These are phyloP conservation scores for Gossypium sturtianum DNA, from an alignment of 345 rosid species.

Conservation along the genomic window DNA sequence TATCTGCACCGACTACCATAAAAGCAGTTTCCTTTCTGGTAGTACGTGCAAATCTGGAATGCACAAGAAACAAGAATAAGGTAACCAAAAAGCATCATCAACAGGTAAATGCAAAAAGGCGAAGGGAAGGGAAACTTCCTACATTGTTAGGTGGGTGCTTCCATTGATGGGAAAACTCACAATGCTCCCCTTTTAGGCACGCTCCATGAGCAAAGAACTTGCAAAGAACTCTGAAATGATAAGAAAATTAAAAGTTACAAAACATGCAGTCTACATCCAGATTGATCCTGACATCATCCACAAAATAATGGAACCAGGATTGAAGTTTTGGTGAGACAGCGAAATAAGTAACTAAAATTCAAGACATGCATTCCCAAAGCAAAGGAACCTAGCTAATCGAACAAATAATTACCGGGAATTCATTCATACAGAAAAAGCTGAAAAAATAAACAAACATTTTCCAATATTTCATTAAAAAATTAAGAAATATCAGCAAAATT, in stretches of 20 bases:
- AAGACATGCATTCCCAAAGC: not conserved
- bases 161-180: constrained; percentile 87
- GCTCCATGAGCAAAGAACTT: constrained; percentile 72
- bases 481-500: not conserved
- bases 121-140: constrained; percentile 11
- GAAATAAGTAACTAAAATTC: not conserved
- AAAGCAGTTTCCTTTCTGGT: constrained; percentile 81
- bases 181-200: constrained; percentile 86
- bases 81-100: not conserved
- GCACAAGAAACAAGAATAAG: not conserved
- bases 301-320: not conserved
- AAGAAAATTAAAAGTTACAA: not conserved
- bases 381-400: constrained; percentile 22
- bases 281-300: not conserved
- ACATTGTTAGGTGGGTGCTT: constrained; percentile 64
- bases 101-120: not conserved
- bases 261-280: not conserved
- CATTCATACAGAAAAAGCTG: not conserved
- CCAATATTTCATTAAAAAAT: constrained; percentile 25
- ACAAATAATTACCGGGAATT: constrained; percentile 15
- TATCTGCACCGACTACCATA: constrained; percentile 87
- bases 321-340: not conserved
- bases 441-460: constrained; percentile 28
- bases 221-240: constrained; percentile 24
- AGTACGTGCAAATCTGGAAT: constrained; percentile 74